These are phyloP conservation scores for Dysphania ambrosioides DNA, from an alignment of 148 eudicot genomes.

Conservation along the genomic window DNA sequence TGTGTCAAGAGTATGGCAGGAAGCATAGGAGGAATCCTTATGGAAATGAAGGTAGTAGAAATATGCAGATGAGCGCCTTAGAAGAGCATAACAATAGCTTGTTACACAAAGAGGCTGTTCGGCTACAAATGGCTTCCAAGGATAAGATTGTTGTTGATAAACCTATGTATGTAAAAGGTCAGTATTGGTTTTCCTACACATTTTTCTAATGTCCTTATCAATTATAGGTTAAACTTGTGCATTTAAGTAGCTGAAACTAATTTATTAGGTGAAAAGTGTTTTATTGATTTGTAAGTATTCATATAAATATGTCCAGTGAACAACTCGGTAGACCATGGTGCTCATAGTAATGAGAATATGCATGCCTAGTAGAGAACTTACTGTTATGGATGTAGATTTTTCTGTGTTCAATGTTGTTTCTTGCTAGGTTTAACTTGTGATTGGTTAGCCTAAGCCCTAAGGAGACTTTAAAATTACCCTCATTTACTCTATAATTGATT, in stretches of 20 bases:
- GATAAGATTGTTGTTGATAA: slow-evolving; percentile 80
- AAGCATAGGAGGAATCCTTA: slow-evolving; percentile 95
- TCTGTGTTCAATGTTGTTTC: not conserved
- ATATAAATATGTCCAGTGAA: not conserved
- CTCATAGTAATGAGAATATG: not conserved
- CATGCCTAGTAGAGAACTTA: not conserved
- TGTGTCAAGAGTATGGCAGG: slow-evolving; percentile 94
- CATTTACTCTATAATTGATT: not conserved
- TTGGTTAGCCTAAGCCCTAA: too few relatives aligned
- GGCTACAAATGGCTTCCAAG: slow-evolving; percentile 93
- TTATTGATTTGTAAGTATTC: not conserved
- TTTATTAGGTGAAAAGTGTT: not conserved
- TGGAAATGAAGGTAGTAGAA: slow-evolving; percentile 99
- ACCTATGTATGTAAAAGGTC: slow-evolving; percentile 89
- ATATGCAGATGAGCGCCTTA: slow-evolving; percentile 99
- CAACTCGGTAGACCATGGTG: not conserved
- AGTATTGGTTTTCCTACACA: slow-evolving; percentile 20
- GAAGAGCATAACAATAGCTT: slow-evolving; percentile 98
- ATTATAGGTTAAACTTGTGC: not conserved
- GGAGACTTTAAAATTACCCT: not conserved
- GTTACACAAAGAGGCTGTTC: slow-evolving; percentile 94
- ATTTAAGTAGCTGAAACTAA: not conserved
- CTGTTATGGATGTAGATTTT: not conserved
- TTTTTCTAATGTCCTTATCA: slow-evolving; percentile 2
- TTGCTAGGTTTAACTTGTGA: not conserved